These are phyloP conservation scores for Immersiella caudata DNA, from an alignment of 495 filamentous ascomycete species.

Conservation along the genomic window DNA sequence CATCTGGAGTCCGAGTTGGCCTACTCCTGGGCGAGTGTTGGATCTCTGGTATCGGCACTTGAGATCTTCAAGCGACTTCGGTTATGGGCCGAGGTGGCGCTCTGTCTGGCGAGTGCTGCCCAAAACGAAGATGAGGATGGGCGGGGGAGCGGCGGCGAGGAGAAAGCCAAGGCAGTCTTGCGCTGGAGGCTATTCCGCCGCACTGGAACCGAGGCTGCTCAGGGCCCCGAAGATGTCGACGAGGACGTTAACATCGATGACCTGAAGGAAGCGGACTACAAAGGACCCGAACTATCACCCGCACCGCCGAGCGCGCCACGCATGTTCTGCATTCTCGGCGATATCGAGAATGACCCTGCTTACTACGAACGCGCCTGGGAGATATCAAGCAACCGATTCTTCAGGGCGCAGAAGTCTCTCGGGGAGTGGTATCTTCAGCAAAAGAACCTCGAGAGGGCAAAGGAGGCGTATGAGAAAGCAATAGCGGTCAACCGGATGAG, in stretches of 20 bases:
- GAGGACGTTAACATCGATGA: conserved; percentile 50
- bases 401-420: conserved; percentile 83
- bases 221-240: conserved; percentile 47
- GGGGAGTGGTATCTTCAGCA: conserved; percentile 72
- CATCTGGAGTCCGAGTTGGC: conserved; percentile 92
- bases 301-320: conserved; percentile 82
- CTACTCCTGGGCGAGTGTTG: conserved; percentile 82
- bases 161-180: conserved; percentile 75
- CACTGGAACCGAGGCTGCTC: conserved; percentile 37
- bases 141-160: conserved; percentile 60
- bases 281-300: conserved; percentile 64
- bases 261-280: conserved; percentile 56
- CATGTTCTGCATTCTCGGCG: conserved; percentile 91
- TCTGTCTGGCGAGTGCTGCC: conserved; percentile 68
- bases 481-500: conserved; percentile 80
- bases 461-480: conserved; percentile 74
- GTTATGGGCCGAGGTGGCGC: conserved; percentile 92
- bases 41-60: conserved; percentile 83
- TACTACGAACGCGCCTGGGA: conserved; percentile 90
- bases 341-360: conserved; percentile 71
- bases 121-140: conserved; percentile 68
- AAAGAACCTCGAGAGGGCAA: conserved; percentile 67
- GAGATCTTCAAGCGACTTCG: conserved; percentile 95
- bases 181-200: conserved; percentile 75
- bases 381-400: conserved; percentile 76